Conservation (phyloP, 345 rosid species). For the Melastoma malabathricum region DNA sequence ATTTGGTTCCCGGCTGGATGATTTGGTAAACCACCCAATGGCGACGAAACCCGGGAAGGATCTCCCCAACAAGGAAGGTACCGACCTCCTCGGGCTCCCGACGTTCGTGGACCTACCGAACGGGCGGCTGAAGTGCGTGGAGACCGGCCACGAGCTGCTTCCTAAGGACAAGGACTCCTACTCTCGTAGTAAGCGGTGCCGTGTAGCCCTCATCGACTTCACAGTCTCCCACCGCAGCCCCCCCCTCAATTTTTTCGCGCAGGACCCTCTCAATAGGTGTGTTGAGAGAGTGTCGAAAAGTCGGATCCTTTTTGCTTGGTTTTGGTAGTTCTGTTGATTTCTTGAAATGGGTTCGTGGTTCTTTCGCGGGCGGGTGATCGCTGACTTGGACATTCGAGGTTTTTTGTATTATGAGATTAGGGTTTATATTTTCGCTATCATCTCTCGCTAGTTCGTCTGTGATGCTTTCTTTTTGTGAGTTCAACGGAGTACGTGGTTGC, state of each 20-base stretch:
- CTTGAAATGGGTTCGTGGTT: too few relatives aligned
- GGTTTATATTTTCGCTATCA: too few relatives aligned
- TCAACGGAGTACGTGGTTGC: too few relatives aligned
- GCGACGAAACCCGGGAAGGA: too few relatives aligned
- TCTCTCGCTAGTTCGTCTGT: too few relatives aligned
- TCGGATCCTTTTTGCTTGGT: neutral
- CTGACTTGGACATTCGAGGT: too few relatives aligned
- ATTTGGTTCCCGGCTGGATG: too few relatives aligned
- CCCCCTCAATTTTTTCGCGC: slow-evolving; percentile 82
- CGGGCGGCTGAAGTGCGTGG: slow-evolving; percentile 67
- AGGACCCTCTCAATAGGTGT: slow-evolving; percentile 56
- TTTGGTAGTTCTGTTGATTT: too few relatives aligned
- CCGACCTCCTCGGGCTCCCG: slow-evolving; percentile 45
- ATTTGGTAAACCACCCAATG: too few relatives aligned
- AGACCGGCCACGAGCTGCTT: slow-evolving; percentile 78
- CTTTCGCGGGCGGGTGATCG: too few relatives aligned
- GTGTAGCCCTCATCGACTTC: slow-evolving; percentile 71
- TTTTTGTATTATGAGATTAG: too few relatives aligned
- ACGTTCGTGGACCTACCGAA: slow-evolving; percentile 44
- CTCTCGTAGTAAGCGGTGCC: slow-evolving; percentile 64
- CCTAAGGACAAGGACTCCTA: slow-evolving; percentile 54
- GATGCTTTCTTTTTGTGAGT: too few relatives aligned
- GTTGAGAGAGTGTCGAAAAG: neutral
- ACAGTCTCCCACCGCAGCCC: slow-evolving; percentile 46
- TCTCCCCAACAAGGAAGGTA: slow-evolving; percentile 28